phyloP scores from a whole-genome alignment of 2,329 filamentous ascomycete genomes.

The Lecanicillium sp. region DNA sequence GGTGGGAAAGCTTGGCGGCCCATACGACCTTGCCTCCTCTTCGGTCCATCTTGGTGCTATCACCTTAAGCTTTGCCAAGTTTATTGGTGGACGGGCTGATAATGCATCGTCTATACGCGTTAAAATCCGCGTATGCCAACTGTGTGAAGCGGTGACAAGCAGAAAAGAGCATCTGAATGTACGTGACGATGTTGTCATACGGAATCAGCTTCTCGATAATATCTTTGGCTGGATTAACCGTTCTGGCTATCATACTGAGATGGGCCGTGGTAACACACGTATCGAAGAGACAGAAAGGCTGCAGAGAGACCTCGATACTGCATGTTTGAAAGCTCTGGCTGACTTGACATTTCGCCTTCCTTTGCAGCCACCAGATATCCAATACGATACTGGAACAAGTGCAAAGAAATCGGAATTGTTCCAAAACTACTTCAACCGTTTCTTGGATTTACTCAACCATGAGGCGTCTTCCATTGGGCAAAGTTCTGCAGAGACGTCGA shows the following conservation, averaged over 20 bases:
- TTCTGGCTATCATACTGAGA: constrained; percentile 42
- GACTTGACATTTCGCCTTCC: constrained; percentile 60
- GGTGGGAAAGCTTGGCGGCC: constrained; percentile 56
- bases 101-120: constrained; percentile 50
- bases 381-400: constrained; percentile 58
- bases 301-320: constrained; percentile 58
- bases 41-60: constrained; percentile 57
- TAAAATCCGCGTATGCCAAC: constrained; percentile 62
- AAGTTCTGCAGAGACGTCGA: no score
- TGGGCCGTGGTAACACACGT: constrained; percentile 31
- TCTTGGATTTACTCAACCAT: constrained; percentile 56
- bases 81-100: constrained; percentile 51
- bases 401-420: constrained; percentile 66
- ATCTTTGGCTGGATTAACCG: constrained; percentile 63
- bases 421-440: constrained; percentile 63
- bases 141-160: constrained; percentile 57
- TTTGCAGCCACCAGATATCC: constrained; percentile 56
- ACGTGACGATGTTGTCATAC: constrained; percentile 59
- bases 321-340: constrained; percentile 57
- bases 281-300: constrained; percentile 50
- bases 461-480: constrained; percentile 35
- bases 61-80: constrained; percentile 59
- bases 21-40: constrained; percentile 54
- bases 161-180: constrained; percentile 62
- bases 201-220: constrained; percentile 61